Evolutionary conservation across 202 grass and related monocot species (phyloP).

Genomic region (Saccharum hybrid): DNA sequence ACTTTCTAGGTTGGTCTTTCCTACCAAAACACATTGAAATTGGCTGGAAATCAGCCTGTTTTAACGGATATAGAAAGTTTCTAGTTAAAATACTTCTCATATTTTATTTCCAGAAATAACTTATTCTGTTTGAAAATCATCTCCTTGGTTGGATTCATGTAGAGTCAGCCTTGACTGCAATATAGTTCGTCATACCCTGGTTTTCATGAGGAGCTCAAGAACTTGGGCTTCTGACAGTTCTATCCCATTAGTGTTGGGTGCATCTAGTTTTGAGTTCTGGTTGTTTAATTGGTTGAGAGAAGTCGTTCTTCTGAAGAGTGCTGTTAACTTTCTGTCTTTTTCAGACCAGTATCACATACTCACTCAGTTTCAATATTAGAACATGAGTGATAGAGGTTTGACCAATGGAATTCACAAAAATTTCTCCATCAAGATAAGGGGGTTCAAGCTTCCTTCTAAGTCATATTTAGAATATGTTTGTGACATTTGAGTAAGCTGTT

Average conservation of each 20-base stretch:
- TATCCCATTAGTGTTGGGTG: neutral
- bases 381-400: neutral
- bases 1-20: neutral
- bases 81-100: neutral
- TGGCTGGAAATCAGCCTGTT: neutral
- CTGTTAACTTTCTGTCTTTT: neutral
- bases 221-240: neutral
- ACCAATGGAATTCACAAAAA: neutral
- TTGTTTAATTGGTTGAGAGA: neutral
- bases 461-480: conserved; percentile 1
- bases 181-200: neutral
- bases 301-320: neutral
- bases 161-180: neutral
- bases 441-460: neutral
- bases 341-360: neutral
- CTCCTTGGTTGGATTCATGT: neutral
- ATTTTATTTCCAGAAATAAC: neutral
- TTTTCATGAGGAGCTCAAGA: neutral
- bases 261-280: neutral
- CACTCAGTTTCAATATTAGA: neutral
- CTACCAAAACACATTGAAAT: neutral
- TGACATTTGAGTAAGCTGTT: neutral
- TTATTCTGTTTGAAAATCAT: neutral
- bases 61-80: neutral
- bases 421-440: neutral